Conservation (phyloP, 2,329 filamentous ascomycete genomes). For the Ilyonectria sp. region DNA sequence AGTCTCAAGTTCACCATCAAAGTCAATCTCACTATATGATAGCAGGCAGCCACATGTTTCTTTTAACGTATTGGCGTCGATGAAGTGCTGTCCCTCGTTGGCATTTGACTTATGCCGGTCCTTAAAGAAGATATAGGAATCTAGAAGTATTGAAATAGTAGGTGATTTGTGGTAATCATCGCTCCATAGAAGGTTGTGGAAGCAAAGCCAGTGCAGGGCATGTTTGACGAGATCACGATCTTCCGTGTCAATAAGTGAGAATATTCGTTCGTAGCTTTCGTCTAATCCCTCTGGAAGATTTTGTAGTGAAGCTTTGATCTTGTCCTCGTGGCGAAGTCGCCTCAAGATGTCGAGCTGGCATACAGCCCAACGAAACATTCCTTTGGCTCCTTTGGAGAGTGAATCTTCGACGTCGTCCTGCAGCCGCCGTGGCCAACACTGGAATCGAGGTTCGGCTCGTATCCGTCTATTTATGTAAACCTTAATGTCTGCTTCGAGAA, state of each 20-base stretch:
- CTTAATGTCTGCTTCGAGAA: conserved; percentile 9
- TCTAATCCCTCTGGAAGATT: conserved; percentile 2
- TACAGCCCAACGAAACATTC: conserved; percentile 20
- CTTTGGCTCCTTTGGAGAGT: conserved; percentile 4
- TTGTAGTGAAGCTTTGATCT: neutral
- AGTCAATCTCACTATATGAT: neutral
- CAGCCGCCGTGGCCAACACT: neutral
- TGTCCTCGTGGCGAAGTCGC: conserved; percentile 2
- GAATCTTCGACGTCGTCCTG: neutral
- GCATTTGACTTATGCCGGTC: neutral
- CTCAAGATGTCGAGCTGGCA: conserved; percentile 15
- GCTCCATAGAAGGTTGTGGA: neutral
- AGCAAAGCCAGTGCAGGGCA: conserved; percentile 5
- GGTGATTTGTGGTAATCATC: too few species aligned
- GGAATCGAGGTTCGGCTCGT: neutral
- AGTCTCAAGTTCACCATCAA: neutral
- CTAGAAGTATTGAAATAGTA: neutral
- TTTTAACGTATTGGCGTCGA: neutral
- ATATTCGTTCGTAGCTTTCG: conserved; percentile 18
- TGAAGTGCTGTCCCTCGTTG: neutral
- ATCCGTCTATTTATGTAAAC: neutral
- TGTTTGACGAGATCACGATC: conserved; percentile 11
- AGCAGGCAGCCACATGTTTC: conserved; percentile 12
- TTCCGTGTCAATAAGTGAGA: neutral
- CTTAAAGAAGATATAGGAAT: neutral